Evolutionary conservation across 352 stramenopile species (phyloP).

Genomic region (Globisporangium middletonii): DNA sequence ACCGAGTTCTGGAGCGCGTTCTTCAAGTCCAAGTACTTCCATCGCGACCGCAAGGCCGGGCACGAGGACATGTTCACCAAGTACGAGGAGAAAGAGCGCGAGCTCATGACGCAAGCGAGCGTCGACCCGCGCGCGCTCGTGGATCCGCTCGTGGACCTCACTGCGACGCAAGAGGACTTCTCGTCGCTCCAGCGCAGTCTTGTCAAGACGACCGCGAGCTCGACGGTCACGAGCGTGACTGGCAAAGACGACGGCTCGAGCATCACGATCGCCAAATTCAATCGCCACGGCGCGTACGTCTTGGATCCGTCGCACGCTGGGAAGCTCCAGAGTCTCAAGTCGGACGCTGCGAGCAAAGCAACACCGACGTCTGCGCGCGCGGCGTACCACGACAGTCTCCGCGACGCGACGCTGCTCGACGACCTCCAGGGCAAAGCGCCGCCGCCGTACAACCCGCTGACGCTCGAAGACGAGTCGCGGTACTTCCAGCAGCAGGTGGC

Average conservation of each 20-base stretch:
- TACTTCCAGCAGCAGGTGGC: slow-evolving; percentile 70
- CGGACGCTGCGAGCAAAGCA: slow-evolving; percentile 3
- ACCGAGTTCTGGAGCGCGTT: slow-evolving; percentile 86
- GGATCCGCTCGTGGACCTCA: slow-evolving; percentile 75
- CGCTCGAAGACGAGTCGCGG: slow-evolving; percentile 72
- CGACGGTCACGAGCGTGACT: neutral
- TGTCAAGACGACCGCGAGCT: slow-evolving; percentile 14
- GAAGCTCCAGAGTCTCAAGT: slow-evolving; percentile 25
- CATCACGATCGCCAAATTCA: slow-evolving; percentile 86
- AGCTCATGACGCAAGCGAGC: slow-evolving; percentile 30
- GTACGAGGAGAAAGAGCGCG: slow-evolving; percentile 76
- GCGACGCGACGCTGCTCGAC: slow-evolving; percentile 61
- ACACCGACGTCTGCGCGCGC: slow-evolving; percentile 29
- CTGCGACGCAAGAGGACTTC: slow-evolving; percentile 57
- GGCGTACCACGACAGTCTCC: slow-evolving; percentile 46
- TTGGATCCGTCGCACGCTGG: slow-evolving; percentile 64
- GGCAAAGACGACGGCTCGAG: slow-evolving; percentile 44
- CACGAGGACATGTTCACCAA: slow-evolving; percentile 85
- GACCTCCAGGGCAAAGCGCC: slow-evolving; percentile 49
- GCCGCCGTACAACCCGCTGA: slow-evolving; percentile 69
- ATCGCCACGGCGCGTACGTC: slow-evolving; percentile 77
- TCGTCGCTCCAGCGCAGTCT: slow-evolving; percentile 26
- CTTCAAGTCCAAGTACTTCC: slow-evolving; percentile 89
- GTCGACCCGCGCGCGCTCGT: slow-evolving; percentile 64
- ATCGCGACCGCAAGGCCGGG: slow-evolving; percentile 73